Conservation (phyloP, 306 rosid species). For the Gastrolobium bilobum region DNA sequence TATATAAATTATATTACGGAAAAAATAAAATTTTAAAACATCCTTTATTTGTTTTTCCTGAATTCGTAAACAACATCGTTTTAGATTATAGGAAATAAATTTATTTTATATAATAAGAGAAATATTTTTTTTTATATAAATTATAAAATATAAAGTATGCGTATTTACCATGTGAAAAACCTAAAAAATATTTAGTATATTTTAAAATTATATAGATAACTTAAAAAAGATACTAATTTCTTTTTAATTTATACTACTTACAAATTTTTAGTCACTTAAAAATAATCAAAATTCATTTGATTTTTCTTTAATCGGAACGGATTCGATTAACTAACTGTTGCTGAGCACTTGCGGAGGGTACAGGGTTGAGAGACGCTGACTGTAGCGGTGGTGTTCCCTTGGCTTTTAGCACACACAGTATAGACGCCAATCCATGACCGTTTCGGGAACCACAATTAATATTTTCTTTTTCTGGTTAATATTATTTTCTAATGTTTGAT, state of each 20-base stretch:
- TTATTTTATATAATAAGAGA: no score
- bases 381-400: not conserved
- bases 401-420: not conserved
- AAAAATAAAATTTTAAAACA: no score
- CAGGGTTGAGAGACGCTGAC: not conserved
- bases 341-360: conserved; percentile 7
- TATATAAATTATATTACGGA: no score
- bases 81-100: no score
- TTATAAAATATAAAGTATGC: no score
- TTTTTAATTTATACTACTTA: not conserved
- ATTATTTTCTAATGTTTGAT: not conserved
- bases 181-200: no score
- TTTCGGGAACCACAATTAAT: not conserved
- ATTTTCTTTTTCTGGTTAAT: not conserved
- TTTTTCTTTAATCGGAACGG: not conserved
- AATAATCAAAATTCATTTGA: not conserved
- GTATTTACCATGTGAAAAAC: no score
- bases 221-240: no score
- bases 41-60: no score
- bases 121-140: no score
- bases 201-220: no score
- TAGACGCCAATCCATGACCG: not conserved
- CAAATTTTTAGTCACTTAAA: not conserved
- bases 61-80: no score
- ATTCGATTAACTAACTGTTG: not conserved